phyloP scores from a whole-genome alignment of 2,329 filamentous ascomycete genomes.

The Penicillium janthinellum region DNA sequence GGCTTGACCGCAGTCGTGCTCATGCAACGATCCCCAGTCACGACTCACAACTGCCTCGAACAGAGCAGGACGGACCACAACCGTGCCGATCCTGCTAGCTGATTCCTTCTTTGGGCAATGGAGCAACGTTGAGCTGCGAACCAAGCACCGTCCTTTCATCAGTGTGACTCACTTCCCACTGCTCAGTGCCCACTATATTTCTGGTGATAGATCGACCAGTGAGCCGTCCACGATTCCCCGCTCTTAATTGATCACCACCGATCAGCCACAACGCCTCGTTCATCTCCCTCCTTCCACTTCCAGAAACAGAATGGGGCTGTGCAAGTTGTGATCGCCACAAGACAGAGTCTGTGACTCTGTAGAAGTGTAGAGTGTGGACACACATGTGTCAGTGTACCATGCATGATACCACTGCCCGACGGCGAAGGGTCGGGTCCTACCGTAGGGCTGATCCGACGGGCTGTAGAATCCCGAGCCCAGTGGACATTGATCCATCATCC shows the following conservation, averaged over 20 bases:
- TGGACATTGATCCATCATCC: background rate
- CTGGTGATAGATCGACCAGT: constrained; percentile 10
- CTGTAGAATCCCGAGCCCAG: background rate
- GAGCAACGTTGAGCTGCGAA: background rate
- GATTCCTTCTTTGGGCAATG: constrained; percentile 1
- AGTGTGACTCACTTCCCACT: constrained; percentile 4
- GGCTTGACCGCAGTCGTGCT: background rate
- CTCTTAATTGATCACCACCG: constrained; percentile 6
- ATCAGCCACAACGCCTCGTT: background rate
- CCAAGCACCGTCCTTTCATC: background rate
- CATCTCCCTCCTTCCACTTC: background rate
- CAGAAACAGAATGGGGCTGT: constrained; percentile 5
- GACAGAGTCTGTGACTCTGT: background rate
- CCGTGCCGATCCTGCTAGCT: constrained; percentile 8
- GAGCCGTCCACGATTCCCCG: background rate
- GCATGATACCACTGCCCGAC: background rate
- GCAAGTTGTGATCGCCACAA: background rate
- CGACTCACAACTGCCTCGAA: background rate
- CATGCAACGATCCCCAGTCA: background rate
- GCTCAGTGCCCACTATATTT: background rate
- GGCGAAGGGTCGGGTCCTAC: background rate
- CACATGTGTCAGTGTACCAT: background rate
- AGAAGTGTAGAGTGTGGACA: no score
- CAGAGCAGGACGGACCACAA: background rate
- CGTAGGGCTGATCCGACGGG: background rate